Percentiles rank a stretch among this genome's conserved stretches.
These are phyloP conservation scores for Leishmania tarentolae DNA, from an alignment of 208 protist genomes.

Conservation along the genomic window DNA sequence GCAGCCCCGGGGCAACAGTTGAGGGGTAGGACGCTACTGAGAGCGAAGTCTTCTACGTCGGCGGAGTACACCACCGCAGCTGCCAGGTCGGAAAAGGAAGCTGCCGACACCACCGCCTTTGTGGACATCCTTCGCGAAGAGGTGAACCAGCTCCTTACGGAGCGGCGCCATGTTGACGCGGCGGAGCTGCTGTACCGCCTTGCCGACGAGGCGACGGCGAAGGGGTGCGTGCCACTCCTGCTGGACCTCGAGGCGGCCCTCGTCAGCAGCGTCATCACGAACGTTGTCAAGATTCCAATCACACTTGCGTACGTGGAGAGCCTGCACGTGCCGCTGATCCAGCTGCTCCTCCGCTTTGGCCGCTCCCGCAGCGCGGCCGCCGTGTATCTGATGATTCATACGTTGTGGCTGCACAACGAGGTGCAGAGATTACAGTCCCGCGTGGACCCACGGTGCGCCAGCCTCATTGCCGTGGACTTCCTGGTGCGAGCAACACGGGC, in stretches of 20 bases:
- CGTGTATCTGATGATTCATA: conserved; percentile 69
- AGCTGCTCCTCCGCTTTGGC: conserved; percentile 82
- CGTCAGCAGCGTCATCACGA: conserved; percentile 45
- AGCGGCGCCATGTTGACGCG: conserved; percentile 67
- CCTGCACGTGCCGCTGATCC: conserved; percentile 76
- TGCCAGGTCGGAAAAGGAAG: conserved; percentile 23
- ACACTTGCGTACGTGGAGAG: conserved; percentile 75
- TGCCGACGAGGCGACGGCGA: conserved; percentile 46
- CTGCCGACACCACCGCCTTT: conserved; percentile 56
- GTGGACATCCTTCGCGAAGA: conserved; percentile 74
- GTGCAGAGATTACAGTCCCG: conserved; percentile 72
- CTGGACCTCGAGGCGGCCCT: conserved; percentile 71
- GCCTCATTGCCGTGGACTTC: conserved; percentile 75
- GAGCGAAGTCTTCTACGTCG: neutral
- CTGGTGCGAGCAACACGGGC: conserved; percentile 65
- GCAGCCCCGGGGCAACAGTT: conserved; percentile 4
- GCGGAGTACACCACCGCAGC: neutral
- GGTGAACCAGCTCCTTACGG: conserved; percentile 62
- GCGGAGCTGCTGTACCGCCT: conserved; percentile 71
- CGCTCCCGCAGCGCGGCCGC: conserved; percentile 48
- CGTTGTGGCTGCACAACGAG: conserved; percentile 67
- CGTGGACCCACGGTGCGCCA: conserved; percentile 59
- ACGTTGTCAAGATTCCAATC: conserved; percentile 58
- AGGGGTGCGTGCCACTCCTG: conserved; percentile 68
- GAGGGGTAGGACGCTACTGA: neutral